Evolutionary conservation across 2,329 filamentous ascomycete species (phyloP).

Genomic region (Pseudocercospora pini-densiflorae): DNA sequence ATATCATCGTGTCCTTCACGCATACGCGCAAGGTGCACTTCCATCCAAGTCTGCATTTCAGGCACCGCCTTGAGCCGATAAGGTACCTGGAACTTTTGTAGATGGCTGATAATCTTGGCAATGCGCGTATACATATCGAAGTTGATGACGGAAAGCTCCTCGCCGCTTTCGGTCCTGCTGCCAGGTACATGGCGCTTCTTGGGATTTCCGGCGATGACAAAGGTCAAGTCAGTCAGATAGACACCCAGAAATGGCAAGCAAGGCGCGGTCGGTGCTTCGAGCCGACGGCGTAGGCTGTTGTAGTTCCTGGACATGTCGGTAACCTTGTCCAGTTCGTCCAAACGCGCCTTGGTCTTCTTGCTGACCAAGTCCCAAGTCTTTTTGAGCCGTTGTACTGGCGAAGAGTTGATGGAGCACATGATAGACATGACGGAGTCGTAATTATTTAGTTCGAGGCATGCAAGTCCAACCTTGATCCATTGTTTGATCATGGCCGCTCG

Average conservation of each 20-base stretch:
- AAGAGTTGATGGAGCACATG: constrained; percentile 90
- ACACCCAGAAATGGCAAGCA: constrained; percentile 96
- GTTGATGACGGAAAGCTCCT: constrained; percentile 82
- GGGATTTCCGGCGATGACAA: constrained; percentile 92
- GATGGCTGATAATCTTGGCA: constrained; percentile 91
- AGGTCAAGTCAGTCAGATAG: constrained; percentile 94
- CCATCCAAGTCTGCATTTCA: constrained; percentile 92
- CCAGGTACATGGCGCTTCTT: constrained; percentile 76
- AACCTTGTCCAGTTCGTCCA: constrained; percentile 79
- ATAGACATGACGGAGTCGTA: constrained; percentile 98
- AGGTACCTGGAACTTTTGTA: constrained; percentile 94
- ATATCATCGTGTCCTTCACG: constrained; percentile 66
- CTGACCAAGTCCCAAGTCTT: constrained; percentile 92
- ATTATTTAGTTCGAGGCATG: constrained; percentile 88
- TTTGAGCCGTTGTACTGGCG: constrained; percentile 83
- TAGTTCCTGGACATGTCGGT: constrained; percentile 93
- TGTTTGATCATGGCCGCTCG: constrained; percentile 90
- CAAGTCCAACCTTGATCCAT: constrained; percentile 93
- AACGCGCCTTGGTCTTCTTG: constrained; percentile 76
- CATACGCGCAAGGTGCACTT: constrained; percentile 77
- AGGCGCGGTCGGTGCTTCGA: constrained; percentile 80
- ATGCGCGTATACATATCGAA: constrained; percentile 97
- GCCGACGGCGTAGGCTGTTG: constrained; percentile 77
- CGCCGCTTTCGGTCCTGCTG: constrained; percentile 60
- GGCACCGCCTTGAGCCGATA: constrained; percentile 82